These are phyloP conservation scores for Coleophoma crateriformis DNA, from an alignment of 2,329 filamentous ascomycete genomes.

Conservation along the genomic window DNA sequence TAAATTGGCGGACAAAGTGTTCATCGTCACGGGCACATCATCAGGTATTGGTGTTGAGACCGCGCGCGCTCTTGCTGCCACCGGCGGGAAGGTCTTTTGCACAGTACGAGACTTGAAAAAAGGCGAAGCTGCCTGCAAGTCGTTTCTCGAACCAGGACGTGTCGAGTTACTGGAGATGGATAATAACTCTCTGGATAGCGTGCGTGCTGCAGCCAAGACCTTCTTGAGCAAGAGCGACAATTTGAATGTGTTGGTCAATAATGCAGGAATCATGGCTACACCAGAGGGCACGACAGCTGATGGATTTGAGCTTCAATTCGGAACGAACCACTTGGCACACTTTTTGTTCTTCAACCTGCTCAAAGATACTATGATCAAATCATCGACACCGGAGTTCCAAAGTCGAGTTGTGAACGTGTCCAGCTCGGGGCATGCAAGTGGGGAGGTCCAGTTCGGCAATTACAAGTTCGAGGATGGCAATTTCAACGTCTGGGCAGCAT, in stretches of 20 bases:
- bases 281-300: constrained; percentile 31
- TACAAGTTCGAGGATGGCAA: background rate
- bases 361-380: constrained; percentile 34
- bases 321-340: constrained; percentile 45
- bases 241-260: constrained; percentile 25
- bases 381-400: constrained; percentile 31
- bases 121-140: constrained; percentile 21
- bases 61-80: constrained; percentile 27
- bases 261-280: constrained; percentile 18
- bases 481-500: constrained; percentile 31
- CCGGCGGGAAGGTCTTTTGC: constrained; percentile 30
- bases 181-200: constrained; percentile 25
- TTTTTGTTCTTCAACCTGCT: constrained; percentile 49
- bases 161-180: constrained; percentile 30
- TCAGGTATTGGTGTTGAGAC: constrained; percentile 33
- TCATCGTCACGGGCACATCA: constrained; percentile 31
- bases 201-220: constrained; percentile 22
- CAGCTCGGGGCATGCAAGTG: constrained; percentile 34
- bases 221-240: constrained; percentile 22
- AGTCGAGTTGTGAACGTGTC: constrained; percentile 43
- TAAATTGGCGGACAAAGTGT: constrained; percentile 33
- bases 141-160: constrained; percentile 30
- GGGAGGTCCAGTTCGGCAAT: constrained; percentile 1
- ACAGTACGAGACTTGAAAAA: constrained; percentile 29
- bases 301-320: constrained; percentile 46